phyloP scores from a whole-genome alignment of 2,329 filamentous ascomycete species.

The Cryphonectria parasitica region DNA sequence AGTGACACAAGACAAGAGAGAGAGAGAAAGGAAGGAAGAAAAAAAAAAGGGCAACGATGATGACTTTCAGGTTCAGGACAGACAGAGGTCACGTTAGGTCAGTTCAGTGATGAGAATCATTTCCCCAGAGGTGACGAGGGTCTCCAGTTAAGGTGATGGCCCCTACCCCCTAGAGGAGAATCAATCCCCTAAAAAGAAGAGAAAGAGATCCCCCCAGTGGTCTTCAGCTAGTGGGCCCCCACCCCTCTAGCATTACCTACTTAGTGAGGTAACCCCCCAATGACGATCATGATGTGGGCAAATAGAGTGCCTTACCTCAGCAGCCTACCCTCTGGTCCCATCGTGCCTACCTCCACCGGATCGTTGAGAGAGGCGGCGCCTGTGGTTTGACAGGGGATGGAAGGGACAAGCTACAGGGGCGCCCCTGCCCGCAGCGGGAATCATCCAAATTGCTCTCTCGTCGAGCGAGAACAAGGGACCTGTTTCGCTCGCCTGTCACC shows the following conservation, averaged over 20 bases:
- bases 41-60: background rate
- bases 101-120: background rate
- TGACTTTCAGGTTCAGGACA: background rate
- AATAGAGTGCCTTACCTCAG: slow-evolving; percentile 7
- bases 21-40: too few species aligned
- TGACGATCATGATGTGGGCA: slow-evolving; percentile 8
- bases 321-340: background rate
- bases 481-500: background rate
- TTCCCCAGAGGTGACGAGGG: background rate
- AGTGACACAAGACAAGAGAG: background rate
- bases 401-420: background rate
- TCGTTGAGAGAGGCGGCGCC: background rate
- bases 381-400: background rate
- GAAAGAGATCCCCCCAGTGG: background rate
- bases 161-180: background rate
- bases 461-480: background rate
- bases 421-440: background rate
- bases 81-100: too few species aligned
- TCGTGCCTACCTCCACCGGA: background rate
- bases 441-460: background rate
- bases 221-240: background rate
- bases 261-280: background rate
- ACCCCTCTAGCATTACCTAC: background rate
- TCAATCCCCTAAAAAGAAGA: background rate
- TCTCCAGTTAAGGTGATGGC: background rate